Conservation (phyloP, 2,329 filamentous ascomycete genomes). For the Fusarium bactridioides region DNA sequence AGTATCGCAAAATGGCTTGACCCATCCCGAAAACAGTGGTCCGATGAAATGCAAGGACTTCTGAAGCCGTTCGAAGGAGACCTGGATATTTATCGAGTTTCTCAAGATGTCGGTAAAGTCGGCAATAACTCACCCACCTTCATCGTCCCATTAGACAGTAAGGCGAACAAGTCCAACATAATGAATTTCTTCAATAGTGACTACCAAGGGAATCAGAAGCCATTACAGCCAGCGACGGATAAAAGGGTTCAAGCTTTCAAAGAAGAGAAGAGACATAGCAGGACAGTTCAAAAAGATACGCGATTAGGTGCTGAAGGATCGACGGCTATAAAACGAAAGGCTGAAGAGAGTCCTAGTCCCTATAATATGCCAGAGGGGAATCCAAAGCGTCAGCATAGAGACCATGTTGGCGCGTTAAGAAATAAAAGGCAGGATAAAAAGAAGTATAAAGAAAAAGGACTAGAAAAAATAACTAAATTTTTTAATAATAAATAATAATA, state of each 20-base stretch:
- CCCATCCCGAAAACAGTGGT: constrained; percentile 76
- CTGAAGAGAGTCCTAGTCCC: constrained; percentile 12
- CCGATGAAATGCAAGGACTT: constrained; percentile 76
- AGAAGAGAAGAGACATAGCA: neutral
- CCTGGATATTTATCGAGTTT: constrained; percentile 85
- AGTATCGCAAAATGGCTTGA: constrained; percentile 81
- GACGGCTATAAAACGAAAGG: constrained; percentile 38
- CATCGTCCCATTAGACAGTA: constrained; percentile 81
- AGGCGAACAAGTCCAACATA: constrained; percentile 91
- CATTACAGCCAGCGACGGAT: neutral
- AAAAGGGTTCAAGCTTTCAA: neutral
- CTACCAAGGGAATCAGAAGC: constrained; percentile 50
- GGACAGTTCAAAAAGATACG: neutral
- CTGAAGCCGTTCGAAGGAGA: constrained; percentile 82
- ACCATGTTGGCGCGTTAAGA: constrained; percentile 52
- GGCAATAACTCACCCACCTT: constrained; percentile 89
- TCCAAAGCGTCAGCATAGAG: constrained; percentile 9
- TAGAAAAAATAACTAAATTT: constrained; percentile 81
- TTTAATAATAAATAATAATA: constrained; percentile 56
- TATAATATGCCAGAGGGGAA: constrained; percentile 39
- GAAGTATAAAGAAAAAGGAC: constrained; percentile 67
- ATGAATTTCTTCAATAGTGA: constrained; percentile 84
- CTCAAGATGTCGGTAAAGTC: constrained; percentile 90
- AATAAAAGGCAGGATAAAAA: constrained; percentile 49
- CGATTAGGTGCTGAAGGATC: neutral